Conservation (phyloP, 306 rosid species). For the Mucuna pruriens region DNA sequence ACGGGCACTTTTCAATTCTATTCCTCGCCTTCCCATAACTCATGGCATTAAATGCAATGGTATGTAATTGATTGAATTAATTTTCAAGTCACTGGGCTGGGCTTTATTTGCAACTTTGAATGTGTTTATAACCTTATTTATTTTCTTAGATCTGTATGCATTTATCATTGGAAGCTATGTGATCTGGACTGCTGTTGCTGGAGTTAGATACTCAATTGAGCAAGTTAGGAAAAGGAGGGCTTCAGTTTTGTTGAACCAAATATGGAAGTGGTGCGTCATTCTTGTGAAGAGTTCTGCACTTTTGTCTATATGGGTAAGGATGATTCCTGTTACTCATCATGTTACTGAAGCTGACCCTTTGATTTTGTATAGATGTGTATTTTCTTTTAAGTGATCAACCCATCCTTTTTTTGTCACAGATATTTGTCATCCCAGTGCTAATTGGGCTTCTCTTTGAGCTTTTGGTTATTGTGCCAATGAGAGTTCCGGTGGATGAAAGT, state of each 20-base stretch:
- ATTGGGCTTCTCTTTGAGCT: slow-evolving; percentile 99
- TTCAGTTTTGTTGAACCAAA: slow-evolving; percentile 68
- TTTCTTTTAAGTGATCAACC: slow-evolving; percentile 20
- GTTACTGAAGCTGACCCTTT: neutral
- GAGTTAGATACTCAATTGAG: slow-evolving; percentile 86
- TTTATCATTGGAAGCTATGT: slow-evolving; percentile 94
- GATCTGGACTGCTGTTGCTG: slow-evolving; percentile 95
- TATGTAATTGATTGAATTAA: slow-evolving; percentile 43
- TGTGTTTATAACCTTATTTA: slow-evolving; percentile 22
- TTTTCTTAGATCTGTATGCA: slow-evolving; percentile 81
- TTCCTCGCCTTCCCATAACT: slow-evolving; percentile 95
- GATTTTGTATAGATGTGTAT: slow-evolving; percentile 18
- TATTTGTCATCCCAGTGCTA: slow-evolving; percentile 91
- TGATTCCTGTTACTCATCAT: slow-evolving; percentile 19
- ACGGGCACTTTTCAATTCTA: slow-evolving; percentile 80
- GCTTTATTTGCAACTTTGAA: slow-evolving; percentile 12
- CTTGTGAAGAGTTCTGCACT: slow-evolving; percentile 92
- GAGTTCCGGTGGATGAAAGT: slow-evolving; percentile 99
- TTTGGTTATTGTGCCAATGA: slow-evolving; percentile 97
- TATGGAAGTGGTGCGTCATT: slow-evolving; percentile 92
- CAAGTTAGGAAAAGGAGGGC: slow-evolving; percentile 73
- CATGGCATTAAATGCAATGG: slow-evolving; percentile 99
- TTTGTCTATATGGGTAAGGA: slow-evolving; percentile 91
- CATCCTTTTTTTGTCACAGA: slow-evolving; percentile 50
- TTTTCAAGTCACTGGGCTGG: neutral